Evolutionary conservation across 495 filamentous ascomycete genomes (phyloP), one percentile per base, ranked within the genome.

Genomic region (Hypomontagnella submonticulosa): DNA sequence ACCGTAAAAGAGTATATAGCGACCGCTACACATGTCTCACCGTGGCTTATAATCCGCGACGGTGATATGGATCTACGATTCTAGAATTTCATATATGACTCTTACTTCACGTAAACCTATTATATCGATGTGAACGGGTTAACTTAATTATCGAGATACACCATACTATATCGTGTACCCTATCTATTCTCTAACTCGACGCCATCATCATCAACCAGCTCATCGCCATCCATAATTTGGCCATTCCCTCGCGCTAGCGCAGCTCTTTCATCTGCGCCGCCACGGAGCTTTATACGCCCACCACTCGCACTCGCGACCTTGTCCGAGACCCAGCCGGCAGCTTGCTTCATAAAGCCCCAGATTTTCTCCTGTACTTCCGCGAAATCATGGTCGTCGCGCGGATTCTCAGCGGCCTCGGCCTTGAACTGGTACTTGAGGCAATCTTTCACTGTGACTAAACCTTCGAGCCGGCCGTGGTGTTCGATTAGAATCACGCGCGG

Each of bases 391-490:
- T 84, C 76, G 68, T 87, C 73, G 64, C 83, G 77, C 63, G 87
- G 87, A 66, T 93, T 88, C 76, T 96, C 93, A 11, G 92, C 87
- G 46, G 92, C 93, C 72, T 99, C 95, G 3, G 92, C 92, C 81
- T 92, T 95, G 85, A 97, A 96, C 77, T 98, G 96, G 71, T 96
- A 98, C 75, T 96, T 97, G 56, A 99, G 77, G 62, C 96, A 97
- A 76, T 99, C 95, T 77, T 99, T 99, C 61, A 97, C 91, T 0
- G 95, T 99, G 9, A 99, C 92, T 4, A 98, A 81, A 1, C 95
- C 95, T 0, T 82, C 83, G 2, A 99, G 83, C 33, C 86, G 84
- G 18, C 95, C 95, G 44, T 89, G 88, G 71, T 97, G 89, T 73
- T 99, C 96, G 41, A 98, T 91, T 12, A 98, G 82, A 51, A 99